A percentile compares a stretch with the other conserved stretches of the same genome.
These are phyloP conservation scores for Dendrocalamus sinicus DNA, from an alignment of 176 grass and related monocot genomes.

Conservation along the genomic window DNA sequence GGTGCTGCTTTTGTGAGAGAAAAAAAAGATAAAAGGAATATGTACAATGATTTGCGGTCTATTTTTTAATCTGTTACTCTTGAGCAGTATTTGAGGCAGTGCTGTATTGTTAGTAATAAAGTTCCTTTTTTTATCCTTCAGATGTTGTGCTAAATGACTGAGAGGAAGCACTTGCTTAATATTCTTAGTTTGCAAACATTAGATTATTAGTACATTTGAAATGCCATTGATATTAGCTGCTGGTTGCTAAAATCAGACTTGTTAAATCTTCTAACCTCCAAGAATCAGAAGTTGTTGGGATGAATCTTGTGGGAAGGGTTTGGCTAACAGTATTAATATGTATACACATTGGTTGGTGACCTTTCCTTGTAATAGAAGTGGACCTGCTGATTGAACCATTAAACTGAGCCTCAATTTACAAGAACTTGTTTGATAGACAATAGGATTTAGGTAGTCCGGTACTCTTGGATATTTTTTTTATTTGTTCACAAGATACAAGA, in stretches of 20 bases:
- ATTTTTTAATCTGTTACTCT: not conserved
- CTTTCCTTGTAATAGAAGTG: slow-evolving; percentile 46
- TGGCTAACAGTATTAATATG: slow-evolving; percentile 30
- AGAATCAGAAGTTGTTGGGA: slow-evolving; percentile 50
- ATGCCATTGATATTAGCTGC: not conserved
- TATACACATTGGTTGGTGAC: slow-evolving; percentile 44
- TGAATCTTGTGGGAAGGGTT: slow-evolving; percentile 30
- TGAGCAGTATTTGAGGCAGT: not conserved
- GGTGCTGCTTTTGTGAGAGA: slow-evolving; percentile 44
- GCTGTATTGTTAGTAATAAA: not conserved
- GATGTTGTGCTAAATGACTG: slow-evolving; percentile 13
- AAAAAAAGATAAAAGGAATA: not conserved
- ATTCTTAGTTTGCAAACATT: not conserved
- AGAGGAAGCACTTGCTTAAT: not conserved
- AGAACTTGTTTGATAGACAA: slow-evolving; percentile 17
- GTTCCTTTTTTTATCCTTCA: not conserved
- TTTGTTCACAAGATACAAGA: not conserved
- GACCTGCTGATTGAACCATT: slow-evolving; percentile 26
- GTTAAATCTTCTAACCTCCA: slow-evolving; percentile 29
- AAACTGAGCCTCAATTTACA: slow-evolving; percentile 19
- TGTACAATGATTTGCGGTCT: not conserved
- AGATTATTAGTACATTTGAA: not conserved
- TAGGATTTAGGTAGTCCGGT: slow-evolving; percentile 19
- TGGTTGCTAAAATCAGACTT: slow-evolving; percentile 37
- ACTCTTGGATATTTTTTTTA: not conserved